These are phyloP conservation scores for Phyllostachys edulis DNA, from an alignment of 176 grass and related monocot genomes.

Conservation along the genomic window DNA sequence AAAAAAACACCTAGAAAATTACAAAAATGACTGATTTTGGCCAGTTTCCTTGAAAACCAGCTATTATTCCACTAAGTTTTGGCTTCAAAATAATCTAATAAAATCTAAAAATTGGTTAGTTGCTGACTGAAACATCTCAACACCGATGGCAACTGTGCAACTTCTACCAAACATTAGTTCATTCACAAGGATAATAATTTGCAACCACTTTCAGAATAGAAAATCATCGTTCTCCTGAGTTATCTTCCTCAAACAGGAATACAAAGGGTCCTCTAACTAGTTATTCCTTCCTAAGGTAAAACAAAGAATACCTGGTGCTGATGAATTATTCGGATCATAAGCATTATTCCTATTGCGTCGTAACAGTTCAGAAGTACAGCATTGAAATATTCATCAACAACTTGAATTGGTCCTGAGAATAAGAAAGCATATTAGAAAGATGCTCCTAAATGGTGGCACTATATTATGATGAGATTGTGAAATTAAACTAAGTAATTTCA, in stretches of 20 bases:
- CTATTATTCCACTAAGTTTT: not conserved
- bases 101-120: not conserved
- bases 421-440: not conserved
- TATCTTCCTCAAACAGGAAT: conserved; percentile 13
- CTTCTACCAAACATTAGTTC: not conserved
- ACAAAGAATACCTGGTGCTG: conserved; percentile 80
- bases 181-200: not conserved
- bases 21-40: not conserved
- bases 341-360: conserved; percentile 95
- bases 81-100: not conserved
- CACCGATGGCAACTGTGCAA: not conserved
- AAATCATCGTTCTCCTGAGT: not conserved
- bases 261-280: not conserved
- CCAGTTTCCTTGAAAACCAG: conserved; percentile 9
- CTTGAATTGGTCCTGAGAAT: conserved; percentile 75
- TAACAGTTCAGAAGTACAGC: conserved; percentile 84
- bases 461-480: conserved; percentile 23
- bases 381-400: conserved; percentile 95
- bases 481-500: not conserved
- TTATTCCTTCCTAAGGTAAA: conserved; percentile 28
- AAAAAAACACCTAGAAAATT: not conserved
- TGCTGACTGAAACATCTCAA: not conserved
- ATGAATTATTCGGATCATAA: conserved; percentile 99
- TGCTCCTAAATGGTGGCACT: not conserved
- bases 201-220: conserved; percentile 11